These are phyloP conservation scores for Kokia cookei DNA, from an alignment of 441 rosid species.

Conservation along the genomic window DNA sequence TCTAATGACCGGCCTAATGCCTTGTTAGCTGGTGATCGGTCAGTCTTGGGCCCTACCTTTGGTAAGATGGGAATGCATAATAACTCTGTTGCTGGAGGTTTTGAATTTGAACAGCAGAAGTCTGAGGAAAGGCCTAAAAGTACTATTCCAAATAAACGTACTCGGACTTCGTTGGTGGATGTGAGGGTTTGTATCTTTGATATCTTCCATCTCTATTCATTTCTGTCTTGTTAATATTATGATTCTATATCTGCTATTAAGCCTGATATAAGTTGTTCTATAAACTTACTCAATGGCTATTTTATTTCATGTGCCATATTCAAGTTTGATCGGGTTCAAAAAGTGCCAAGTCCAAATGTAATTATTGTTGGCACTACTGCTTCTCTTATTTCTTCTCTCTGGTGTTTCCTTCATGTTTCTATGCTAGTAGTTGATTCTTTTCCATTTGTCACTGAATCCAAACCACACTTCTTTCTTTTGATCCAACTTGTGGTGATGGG, in stretches of 20 bases:
- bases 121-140: conserved; percentile 68
- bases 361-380: neutral
- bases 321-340: neutral
- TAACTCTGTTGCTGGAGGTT: conserved; percentile 48
- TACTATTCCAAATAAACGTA: conserved; percentile 75
- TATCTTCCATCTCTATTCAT: conserved; percentile 5
- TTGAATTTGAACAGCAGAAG: conserved; percentile 78
- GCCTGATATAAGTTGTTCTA: neutral
- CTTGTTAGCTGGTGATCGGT: conserved; percentile 54
- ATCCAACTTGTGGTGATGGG: neutral
- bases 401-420: neutral
- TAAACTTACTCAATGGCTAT: neutral
- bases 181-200: conserved; percentile 46
- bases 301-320: neutral
- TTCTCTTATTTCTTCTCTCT: neutral
- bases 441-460: neutral
- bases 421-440: neutral
- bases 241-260: neutral
- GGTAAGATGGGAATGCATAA: conserved; percentile 76
- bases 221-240: neutral
- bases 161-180: conserved; percentile 91
- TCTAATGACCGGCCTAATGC: conserved; percentile 49
- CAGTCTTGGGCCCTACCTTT: conserved; percentile 48
- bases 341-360: neutral
- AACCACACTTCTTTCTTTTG: neutral